Evolutionary conservation across 2,329 filamentous ascomycete species (phyloP).

Genomic region (Fusarium aywerte): DNA sequence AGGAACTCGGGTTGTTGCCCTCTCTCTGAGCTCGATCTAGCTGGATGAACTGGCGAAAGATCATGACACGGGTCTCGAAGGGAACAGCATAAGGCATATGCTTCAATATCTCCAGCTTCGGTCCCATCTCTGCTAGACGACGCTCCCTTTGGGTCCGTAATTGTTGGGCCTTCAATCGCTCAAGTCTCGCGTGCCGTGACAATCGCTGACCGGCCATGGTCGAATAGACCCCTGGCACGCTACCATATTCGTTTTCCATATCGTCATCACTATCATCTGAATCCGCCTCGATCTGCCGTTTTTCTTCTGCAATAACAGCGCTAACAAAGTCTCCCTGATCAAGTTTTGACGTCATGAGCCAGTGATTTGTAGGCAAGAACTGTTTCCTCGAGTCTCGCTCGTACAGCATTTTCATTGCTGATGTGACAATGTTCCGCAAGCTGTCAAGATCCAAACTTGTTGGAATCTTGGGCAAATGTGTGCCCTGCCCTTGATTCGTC

Average conservation of each 20-base stretch:
- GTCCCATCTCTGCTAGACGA: constrained; percentile 81
- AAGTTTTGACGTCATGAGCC: constrained; percentile 90
- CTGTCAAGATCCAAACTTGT: constrained; percentile 74
- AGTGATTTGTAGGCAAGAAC: constrained; percentile 86
- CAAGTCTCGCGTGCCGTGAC: constrained; percentile 71
- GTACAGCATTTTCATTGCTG: constrained; percentile 86
- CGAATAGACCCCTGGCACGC: constrained; percentile 43
- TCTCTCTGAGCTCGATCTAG: constrained; percentile 65
- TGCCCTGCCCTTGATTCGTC: background rate
- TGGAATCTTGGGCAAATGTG: background rate
- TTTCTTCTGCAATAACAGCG: constrained; percentile 88
- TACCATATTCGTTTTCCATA: constrained; percentile 48
- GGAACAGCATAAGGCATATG: constrained; percentile 98
- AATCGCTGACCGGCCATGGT: constrained; percentile 66
- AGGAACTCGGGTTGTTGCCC: constrained; percentile 20
- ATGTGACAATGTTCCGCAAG: constrained; percentile 82
- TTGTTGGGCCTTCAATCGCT: constrained; percentile 71
- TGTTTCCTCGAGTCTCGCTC: constrained; percentile 89
- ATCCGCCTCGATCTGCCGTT: constrained; percentile 72
- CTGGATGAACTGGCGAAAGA: constrained; percentile 92
- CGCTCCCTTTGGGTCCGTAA: constrained; percentile 75
- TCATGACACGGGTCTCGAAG: constrained; percentile 88
- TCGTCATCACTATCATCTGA: constrained; percentile 53
- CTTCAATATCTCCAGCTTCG: constrained; percentile 87
- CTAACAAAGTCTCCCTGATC: constrained; percentile 90